A percentile compares a stretch with the other conserved stretches of the same genome.
phyloP scores from a whole-genome alignment of 371 early-diverging fungal species.

The Zychaea mexicana region DNA sequence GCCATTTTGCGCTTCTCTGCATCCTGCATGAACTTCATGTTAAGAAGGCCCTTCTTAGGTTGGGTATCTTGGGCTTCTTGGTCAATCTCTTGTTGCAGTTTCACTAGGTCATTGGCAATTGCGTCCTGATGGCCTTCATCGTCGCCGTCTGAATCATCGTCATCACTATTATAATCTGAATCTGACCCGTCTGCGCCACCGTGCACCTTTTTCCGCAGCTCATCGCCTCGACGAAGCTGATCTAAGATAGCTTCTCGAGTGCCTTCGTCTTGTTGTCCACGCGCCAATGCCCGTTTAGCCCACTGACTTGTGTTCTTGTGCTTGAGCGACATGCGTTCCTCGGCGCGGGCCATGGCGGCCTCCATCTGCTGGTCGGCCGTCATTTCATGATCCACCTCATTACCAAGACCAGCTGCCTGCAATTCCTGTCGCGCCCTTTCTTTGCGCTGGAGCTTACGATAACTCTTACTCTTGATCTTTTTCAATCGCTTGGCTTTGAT shows the following conservation, averaged over 20 bases:
- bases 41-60: conserved; percentile 83
- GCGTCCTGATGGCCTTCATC: conserved; percentile 44
- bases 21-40: conserved; percentile 97
- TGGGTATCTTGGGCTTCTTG: conserved; percentile 45
- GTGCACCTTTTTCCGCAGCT: conserved; percentile 80
- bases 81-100: conserved; percentile 49
- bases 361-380: conserved; percentile 64
- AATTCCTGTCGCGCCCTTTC: conserved; percentile 59
- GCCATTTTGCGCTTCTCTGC: conserved; percentile 61
- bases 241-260: conserved; percentile 85
- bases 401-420: conserved; percentile 8
- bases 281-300: conserved; percentile 82
- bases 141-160: conserved; percentile 57
- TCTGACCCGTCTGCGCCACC: conserved; percentile 59
- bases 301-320: conserved; percentile 96
- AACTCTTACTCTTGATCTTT: conserved; percentile 97
- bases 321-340: conserved; percentile 91
- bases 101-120: conserved; percentile 38
- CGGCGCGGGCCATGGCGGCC: conserved; percentile 78
- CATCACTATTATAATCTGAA: conserved; percentile 36
- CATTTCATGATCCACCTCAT: conserved; percentile 68
- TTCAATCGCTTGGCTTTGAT: conserved; percentile 88
- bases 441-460: conserved; percentile 81
- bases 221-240: conserved; percentile 82
- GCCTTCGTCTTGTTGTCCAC: conserved; percentile 69